Base-by-base conservation (phyloP, 2,329 filamentous ascomycete genomes). In the Beauveria pseudobassiana region DNA sequence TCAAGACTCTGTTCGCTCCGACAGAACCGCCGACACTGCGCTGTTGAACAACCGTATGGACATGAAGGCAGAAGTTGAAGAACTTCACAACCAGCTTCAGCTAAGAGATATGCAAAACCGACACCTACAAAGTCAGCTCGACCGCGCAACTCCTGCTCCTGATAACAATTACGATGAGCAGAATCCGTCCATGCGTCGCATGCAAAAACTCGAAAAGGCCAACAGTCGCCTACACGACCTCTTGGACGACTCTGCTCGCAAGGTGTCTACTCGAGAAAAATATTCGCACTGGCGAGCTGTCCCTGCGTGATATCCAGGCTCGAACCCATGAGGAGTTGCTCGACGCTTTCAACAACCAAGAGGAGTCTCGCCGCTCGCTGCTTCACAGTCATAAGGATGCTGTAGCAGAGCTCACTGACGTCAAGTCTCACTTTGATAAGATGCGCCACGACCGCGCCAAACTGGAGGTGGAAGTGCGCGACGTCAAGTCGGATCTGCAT, bases 101-200 rank as follows among this genome's bases (percentile, higher is more conserved):
- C 85, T 98, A 72, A 87, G 89, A 5, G 89, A 97, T 74, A 96
- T 98, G 91, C 90, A 96, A 68, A 97, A 96, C 74, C 87, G 90
- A 40, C 93, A 98, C 69, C 84, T 98, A 6, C 90, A 96, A 71
- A 92, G 86, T 70, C 92, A 97, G 71, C 78, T 97, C 48, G 89
- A 93, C 45, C 85, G 89, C 52, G 78, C 77, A 10, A 87, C 85
- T 0, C 85, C 87, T 3, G 76, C 76, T 6, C 82, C 82, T 26
- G 87, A 90, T 42, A 85, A 80, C 72, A 72, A 69, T 34, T 78
- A 86, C 62, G 89, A 93, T 46, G 90, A 93, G 54, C 87, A 95
- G 50, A 93, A 87, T 67, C 90, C 91, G 1, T 93, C 91, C 1
- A 73, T 89, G 53, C 84, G 88, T 60, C 87, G 95, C 18, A 88